These are phyloP conservation scores for Heliophila coronopifolia DNA, from an alignment of 441 rosid genomes.

Conservation along the genomic window DNA sequence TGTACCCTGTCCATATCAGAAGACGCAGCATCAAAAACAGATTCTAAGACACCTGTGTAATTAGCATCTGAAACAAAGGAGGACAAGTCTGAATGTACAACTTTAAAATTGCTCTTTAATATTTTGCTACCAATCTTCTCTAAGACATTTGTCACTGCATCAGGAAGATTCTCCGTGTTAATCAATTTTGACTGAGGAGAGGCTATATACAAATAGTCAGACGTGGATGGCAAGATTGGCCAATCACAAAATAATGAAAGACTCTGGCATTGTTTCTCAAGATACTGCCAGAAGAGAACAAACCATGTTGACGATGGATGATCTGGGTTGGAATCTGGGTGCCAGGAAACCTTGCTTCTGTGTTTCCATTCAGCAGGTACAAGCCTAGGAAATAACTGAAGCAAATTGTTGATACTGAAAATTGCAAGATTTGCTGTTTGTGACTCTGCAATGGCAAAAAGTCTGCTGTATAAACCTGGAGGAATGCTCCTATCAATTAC, in stretches of 20 bases:
- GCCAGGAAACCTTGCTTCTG: conserved; percentile 66
- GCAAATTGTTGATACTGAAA: conserved; percentile 52
- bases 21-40: conserved; percentile 58
- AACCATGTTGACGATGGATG: conserved; percentile 87
- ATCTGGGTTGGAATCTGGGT: conserved; percentile 48
- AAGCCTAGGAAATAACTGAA: conserved; percentile 65
- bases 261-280: conserved; percentile 52
- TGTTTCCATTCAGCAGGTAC: conserved; percentile 84
- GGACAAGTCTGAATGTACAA: conserved; percentile 73
- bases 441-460: conserved; percentile 64
- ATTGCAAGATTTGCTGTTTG: conserved; percentile 54
- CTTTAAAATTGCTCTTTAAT: conserved; percentile 47
- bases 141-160: conserved; percentile 51
- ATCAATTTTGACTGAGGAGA: conserved; percentile 74
- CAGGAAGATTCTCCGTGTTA: conserved; percentile 56
- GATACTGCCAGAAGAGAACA: conserved; percentile 81
- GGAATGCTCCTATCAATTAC: conserved; percentile 73
- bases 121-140: conserved; percentile 89
- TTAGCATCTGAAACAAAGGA: conserved; percentile 59
- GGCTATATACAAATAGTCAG: conserved; percentile 75
- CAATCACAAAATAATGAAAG: conserved; percentile 76
- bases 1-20: conserved; percentile 37
- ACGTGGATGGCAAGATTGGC: conserved; percentile 91
- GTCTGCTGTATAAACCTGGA: conserved; percentile 49
- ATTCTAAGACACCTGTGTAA: conserved; percentile 69